A percentile compares a stretch with the other conserved stretches of the same genome.
These are phyloP conservation scores for Epichloe festucae DNA, from an alignment of 2,329 filamentous ascomycete genomes.

Conservation along the genomic window DNA sequence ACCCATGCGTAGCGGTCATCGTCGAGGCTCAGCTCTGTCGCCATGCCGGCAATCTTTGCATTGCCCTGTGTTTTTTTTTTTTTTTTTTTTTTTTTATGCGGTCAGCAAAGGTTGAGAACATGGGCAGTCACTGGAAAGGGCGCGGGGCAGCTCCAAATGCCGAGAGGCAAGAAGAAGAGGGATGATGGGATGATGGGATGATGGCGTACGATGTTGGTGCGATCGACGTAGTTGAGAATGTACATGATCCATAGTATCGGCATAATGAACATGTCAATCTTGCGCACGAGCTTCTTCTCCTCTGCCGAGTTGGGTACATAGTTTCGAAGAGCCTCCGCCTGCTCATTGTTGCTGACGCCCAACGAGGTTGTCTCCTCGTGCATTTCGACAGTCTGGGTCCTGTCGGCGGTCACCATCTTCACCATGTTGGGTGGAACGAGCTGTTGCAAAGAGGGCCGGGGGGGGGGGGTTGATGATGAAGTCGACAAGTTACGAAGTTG, in stretches of 20 bases:
- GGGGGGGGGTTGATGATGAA: no score
- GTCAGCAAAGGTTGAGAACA: no score
- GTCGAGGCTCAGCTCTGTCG: constrained; percentile 1
- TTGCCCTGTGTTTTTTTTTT: not conserved
- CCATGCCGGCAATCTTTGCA: constrained; percentile 7
- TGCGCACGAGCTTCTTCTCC: constrained; percentile 21
- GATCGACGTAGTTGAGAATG: constrained; percentile 45
- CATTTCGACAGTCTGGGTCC: not conserved
- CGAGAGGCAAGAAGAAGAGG: not conserved
- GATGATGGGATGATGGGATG: not conserved
- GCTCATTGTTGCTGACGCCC: constrained; percentile 9
- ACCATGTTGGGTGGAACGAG: not conserved
- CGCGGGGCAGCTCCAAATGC: no score
- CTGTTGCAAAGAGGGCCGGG: not conserved
- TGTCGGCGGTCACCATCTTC: not conserved
- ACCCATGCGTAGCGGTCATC: constrained; percentile 4
- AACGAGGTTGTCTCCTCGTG: not conserved
- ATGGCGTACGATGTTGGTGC: constrained; percentile 44
- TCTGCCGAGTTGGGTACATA: constrained; percentile 14
- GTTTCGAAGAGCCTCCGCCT: constrained; percentile 13
- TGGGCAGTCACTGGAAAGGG: no score
- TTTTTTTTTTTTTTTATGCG: no score
- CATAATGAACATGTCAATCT: constrained; percentile 26
- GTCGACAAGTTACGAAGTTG: no score
- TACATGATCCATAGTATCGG: constrained; percentile 47